phyloP scores from a whole-genome alignment of 163 green algal species.

The Chlorella variabilis region DNA sequence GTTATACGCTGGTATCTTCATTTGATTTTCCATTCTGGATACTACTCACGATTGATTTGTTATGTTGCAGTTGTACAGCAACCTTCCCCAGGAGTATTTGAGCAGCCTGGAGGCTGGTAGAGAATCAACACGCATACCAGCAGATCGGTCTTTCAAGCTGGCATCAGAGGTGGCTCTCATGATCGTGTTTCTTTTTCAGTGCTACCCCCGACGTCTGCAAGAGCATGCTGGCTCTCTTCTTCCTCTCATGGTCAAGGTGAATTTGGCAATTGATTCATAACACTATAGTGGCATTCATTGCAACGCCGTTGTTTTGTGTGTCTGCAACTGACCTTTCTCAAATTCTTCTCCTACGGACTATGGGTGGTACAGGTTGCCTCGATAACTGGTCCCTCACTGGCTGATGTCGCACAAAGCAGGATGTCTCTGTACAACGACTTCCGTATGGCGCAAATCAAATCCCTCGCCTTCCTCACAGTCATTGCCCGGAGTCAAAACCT shows the following conservation, averaged over 20 bases:
- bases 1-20: no score
- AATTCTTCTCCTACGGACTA: no score
- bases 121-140: background rate
- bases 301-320: background rate
- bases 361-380: slow-evolving; percentile 18
- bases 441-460: slow-evolving; percentile 83
- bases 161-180: slow-evolving; percentile 45
- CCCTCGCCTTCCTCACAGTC: slow-evolving; percentile 78
- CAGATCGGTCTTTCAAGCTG: slow-evolving; percentile 36
- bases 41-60: no score
- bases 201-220: slow-evolving; percentile 67
- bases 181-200: slow-evolving; percentile 47
- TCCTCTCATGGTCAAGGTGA: slow-evolving; percentile 78
- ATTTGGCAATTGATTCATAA: no score
- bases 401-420: slow-evolving; percentile 36
- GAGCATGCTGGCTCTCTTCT: slow-evolving; percentile 71
- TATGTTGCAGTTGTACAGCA: background rate
- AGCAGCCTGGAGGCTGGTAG: background rate
- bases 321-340: no score
- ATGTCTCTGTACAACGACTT: slow-evolving; percentile 69
- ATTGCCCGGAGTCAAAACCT: slow-evolving; percentile 45
- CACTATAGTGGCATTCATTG: no score
- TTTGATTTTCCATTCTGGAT: background rate
- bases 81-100: background rate
- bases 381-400: slow-evolving; percentile 50